These are phyloP conservation scores for Erythrophleum ivorense DNA, from an alignment of 331 rosid genomes.

Conservation along the genomic window DNA sequence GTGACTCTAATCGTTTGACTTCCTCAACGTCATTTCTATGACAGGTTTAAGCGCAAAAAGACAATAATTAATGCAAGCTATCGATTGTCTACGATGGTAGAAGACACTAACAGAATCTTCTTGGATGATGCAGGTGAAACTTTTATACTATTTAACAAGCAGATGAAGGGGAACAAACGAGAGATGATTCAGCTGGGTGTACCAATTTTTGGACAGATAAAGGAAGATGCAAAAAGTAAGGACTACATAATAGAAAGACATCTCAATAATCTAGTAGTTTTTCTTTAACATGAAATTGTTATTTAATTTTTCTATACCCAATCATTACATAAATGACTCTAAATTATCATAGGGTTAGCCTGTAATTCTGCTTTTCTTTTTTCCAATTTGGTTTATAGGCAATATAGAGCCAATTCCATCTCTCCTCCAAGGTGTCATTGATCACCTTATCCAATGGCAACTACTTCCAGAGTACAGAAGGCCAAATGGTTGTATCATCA, in stretches of 20 bases:
- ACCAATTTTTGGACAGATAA: conserved; percentile 86
- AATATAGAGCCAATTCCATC: conserved; percentile 89
- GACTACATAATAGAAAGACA: conserved; percentile 38
- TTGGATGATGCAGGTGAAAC: conserved; percentile 70
- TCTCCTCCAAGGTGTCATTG: conserved; percentile 78
- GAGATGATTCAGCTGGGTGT: conserved; percentile 93
- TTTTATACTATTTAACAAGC: conserved; percentile 84
- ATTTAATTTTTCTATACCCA: neutral
- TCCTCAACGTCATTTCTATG: conserved; percentile 11
- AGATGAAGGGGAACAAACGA: conserved; percentile 87
- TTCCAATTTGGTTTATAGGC: conserved; percentile 46
- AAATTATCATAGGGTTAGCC: neutral
- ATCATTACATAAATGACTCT: neutral
- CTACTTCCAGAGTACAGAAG: conserved; percentile 93
- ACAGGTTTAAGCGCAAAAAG: conserved; percentile 4
- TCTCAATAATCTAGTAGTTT: conserved; percentile 13
- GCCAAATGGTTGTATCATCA: conserved; percentile 94
- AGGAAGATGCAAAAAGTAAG: conserved; percentile 70
- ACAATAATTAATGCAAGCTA: neutral
- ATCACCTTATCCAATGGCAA: conserved; percentile 92
- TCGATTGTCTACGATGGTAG: neutral
- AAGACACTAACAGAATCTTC: conserved; percentile 36
- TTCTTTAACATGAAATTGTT: neutral
- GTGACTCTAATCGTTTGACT: neutral
- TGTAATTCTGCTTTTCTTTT: conserved; percentile 30